phyloP scores from a whole-genome alignment of 768 basidiomycete genomes.

The Tulasnella sp. region DNA sequence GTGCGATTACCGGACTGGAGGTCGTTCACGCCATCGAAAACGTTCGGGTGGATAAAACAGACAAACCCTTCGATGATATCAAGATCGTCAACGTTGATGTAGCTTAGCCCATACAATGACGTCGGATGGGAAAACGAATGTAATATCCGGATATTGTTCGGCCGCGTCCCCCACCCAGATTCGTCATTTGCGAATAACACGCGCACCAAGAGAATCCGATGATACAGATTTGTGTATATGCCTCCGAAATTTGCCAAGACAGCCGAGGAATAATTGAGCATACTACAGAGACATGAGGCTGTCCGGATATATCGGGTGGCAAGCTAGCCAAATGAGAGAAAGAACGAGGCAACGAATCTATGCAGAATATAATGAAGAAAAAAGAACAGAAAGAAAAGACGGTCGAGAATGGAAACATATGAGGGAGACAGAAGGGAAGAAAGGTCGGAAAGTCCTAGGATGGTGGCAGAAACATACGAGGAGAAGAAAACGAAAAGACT shows the following conservation, averaged over 20 bases:
- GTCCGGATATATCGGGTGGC: background rate
- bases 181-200: background rate
- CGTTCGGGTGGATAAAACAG: conserved; percentile 75
- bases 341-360: background rate
- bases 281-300: background rate
- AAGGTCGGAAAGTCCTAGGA: background rate
- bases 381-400: background rate
- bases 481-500: background rate
- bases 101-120: conserved; percentile 18
- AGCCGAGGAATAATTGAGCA: background rate
- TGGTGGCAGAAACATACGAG: background rate
- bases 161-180: background rate
- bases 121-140: background rate
- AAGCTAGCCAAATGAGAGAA: background rate
- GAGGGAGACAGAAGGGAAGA: background rate
- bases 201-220: background rate
- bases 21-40: conserved; percentile 91
- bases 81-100: conserved; percentile 63
- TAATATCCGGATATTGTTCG: background rate
- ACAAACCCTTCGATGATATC: conserved; percentile 92
- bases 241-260: background rate
- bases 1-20: conserved; percentile 81
- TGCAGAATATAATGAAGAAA: background rate
- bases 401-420: background rate
- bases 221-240: background rate